Conservation (phyloP, 208 protist species). For the Eutreptiella sp. region DNA sequence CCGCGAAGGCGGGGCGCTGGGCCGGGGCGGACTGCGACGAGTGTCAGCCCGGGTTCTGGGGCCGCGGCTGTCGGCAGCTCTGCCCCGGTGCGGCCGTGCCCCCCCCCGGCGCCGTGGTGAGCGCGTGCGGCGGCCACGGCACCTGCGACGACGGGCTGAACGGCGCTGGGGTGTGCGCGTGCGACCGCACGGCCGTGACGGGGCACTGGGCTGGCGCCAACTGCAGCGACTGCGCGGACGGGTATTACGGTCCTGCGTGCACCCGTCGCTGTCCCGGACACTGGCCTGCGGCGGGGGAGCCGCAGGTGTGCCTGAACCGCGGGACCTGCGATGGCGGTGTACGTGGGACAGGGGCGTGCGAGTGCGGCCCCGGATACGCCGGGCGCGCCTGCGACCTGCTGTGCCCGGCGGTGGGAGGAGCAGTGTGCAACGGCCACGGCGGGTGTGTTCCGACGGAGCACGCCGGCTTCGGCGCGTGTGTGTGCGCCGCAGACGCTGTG, state of each 20-base stretch:
- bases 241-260: neutral
- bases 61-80: no score
- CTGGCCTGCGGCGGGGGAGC: neutral
- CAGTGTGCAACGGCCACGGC: conserved; percentile 18
- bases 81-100: no score
- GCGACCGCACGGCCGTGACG: neutral
- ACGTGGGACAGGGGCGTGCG: neutral
- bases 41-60: no score
- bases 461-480: no score
- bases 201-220: neutral
- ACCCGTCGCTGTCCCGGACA: neutral
- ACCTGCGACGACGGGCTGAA: conserved; percentile 12
- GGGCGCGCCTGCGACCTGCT: neutral
- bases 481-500: no score
- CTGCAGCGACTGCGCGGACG: neutral
- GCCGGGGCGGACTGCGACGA: no score
- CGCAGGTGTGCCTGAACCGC: conserved; percentile 1
- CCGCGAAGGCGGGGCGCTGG: no score
- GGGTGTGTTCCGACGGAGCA: no score
- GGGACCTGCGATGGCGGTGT: conserved; percentile 13
- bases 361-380: neutral
- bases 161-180: conserved; percentile 16
- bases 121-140: conserved; percentile 9
- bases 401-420: conserved; percentile 10
- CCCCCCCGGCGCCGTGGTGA: no score